A percentile compares a stretch with the other conserved stretches of the same genome.
Evolutionary conservation across 2,329 filamentous ascomycete species (phyloP).

Genomic region (Basipetospora chlamydospora): DNA sequence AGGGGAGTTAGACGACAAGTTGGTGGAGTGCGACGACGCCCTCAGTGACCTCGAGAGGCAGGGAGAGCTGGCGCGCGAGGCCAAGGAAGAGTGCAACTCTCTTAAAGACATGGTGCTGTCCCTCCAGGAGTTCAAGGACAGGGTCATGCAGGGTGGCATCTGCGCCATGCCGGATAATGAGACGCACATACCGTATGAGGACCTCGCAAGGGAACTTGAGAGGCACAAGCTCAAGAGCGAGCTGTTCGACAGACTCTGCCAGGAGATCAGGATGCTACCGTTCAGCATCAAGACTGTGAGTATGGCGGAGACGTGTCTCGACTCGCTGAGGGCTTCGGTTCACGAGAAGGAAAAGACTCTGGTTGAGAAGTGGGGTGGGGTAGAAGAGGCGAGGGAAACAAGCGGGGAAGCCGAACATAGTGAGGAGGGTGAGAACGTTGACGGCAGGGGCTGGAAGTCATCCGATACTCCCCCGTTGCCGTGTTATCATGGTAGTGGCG

Average conservation of each 20-base stretch:
- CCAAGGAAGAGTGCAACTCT: not conserved
- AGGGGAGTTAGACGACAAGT: slow-evolving; percentile 2
- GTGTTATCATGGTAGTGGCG: no score
- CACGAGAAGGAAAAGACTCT: not conserved
- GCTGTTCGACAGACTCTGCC: slow-evolving; percentile 4
- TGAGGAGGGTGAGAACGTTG: not conserved
- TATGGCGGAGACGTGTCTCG: not conserved
- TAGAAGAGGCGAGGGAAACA: not conserved
- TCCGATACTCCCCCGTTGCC: no score
- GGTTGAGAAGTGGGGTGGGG: not conserved
- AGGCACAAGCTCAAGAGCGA: slow-evolving; percentile 1
- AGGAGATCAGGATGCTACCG: slow-evolving; percentile 4
- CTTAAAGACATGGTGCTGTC: not conserved
- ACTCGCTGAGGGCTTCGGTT: slow-evolving; percentile 1
- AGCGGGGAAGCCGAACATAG: not conserved
- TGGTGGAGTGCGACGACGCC: not conserved
- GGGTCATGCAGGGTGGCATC: not conserved
- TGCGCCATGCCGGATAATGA: not conserved
- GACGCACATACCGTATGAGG: no score
- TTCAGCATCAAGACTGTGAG: not conserved
- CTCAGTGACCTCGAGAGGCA: not conserved
- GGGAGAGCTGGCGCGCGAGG: not conserved
- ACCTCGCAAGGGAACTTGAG: slow-evolving; percentile 1
- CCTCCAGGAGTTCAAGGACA: not conserved
- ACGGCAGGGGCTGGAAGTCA: no score